Evolutionary conservation across 2,329 filamentous ascomycete species (phyloP), one percentile per base, ranked within the genome.

Genomic region (Dothistroma septosporum): DNA sequence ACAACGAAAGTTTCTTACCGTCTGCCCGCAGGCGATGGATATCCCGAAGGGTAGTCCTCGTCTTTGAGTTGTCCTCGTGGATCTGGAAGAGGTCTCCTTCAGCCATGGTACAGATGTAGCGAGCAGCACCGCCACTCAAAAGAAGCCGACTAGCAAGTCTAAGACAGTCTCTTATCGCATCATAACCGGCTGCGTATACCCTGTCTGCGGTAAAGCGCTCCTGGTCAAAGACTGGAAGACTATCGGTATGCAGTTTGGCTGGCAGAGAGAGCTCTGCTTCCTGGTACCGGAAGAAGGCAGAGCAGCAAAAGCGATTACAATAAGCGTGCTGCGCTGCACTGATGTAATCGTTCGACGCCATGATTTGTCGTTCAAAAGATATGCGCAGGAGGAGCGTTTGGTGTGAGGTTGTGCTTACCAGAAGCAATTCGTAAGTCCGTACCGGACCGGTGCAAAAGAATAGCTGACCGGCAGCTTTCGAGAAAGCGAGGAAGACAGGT

Each of bases 271-370:
- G n/a, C 16, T 52, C 47, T 2, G 32, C 21, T 22, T 53, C 56
- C 14, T 58, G n/a, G 33, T 37, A 53, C n/a, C 31, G 37, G 47
- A 44, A 22, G 47, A 58, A 58, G 28, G 21, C 47, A 28, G 56
- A 58, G 24, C 56, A 58, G 56, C 56, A 58, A 19, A 52, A 58
- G 22, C 47, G 24, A 14, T 19, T 49, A 16, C 56, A 58, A n/a
- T 50, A 50, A 14, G 47, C 21, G 47, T 28, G 47, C 28, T 44
- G 41, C 4, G 41, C 41, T 44, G 41, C 16, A 19, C 4, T n/a
- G n/a, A 19, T 16, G 41, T 44, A 44, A n/a, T 44, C 41, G 9
- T 44, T 44, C 8, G 16, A 44, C 14, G 41, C 41, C 41, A 44
- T 44, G 9, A 8, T 19, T 9, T 16, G n/a, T 44, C 41, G 41